These are phyloP conservation scores for Trametes sanguinea DNA, from an alignment of 768 basidiomycete species.

Conservation along the genomic window DNA sequence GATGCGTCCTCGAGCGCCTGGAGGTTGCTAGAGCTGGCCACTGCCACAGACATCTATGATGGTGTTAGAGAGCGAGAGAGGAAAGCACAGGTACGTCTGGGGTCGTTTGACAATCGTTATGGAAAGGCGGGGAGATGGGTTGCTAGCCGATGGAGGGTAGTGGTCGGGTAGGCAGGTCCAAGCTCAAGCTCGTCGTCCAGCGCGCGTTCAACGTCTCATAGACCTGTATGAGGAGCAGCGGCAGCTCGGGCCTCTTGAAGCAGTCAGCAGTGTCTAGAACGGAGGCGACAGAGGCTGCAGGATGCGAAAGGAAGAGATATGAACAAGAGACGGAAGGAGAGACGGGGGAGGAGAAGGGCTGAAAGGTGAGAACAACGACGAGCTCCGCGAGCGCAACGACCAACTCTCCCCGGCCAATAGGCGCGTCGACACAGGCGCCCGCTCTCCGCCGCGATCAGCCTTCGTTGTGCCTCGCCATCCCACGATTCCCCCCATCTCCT, in stretches of 20 bases:
- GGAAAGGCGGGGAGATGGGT: not conserved
- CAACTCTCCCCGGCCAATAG: slow-evolving; percentile 3
- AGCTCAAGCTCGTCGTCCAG: slow-evolving; percentile 18
- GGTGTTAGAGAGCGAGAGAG: not conserved
- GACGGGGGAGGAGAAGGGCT: slow-evolving; percentile 3
- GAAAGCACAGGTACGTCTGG: not conserved
- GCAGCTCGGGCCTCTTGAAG: slow-evolving; percentile 18
- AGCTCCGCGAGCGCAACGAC: slow-evolving; percentile 13
- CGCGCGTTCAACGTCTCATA: slow-evolving; percentile 22
- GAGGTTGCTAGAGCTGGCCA: slow-evolving; percentile 27
- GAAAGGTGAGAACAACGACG: slow-evolving; percentile 15
- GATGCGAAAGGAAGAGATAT: slow-evolving; percentile 9
- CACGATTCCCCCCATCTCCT: too few relatives aligned
- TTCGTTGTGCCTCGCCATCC: too few relatives aligned
- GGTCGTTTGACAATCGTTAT: slow-evolving; percentile 7
- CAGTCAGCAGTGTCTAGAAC: not conserved
- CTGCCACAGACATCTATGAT: slow-evolving; percentile 29
- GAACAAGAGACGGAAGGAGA: slow-evolving; percentile 10
- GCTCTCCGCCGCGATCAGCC: slow-evolving; percentile 4
- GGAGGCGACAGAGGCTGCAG: slow-evolving; percentile 1
- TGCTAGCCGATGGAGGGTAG: not conserved
- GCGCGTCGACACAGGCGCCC: slow-evolving; percentile 2
- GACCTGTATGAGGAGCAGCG: slow-evolving; percentile 17
- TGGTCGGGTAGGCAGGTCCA: not conserved
- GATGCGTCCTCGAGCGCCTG: slow-evolving; percentile 39